Percentiles rank a stretch among this genome's conserved stretches.
These are phyloP conservation scores for Ciborinia camelliae DNA, from an alignment of 2,329 filamentous ascomycete genomes.

Conservation along the genomic window DNA sequence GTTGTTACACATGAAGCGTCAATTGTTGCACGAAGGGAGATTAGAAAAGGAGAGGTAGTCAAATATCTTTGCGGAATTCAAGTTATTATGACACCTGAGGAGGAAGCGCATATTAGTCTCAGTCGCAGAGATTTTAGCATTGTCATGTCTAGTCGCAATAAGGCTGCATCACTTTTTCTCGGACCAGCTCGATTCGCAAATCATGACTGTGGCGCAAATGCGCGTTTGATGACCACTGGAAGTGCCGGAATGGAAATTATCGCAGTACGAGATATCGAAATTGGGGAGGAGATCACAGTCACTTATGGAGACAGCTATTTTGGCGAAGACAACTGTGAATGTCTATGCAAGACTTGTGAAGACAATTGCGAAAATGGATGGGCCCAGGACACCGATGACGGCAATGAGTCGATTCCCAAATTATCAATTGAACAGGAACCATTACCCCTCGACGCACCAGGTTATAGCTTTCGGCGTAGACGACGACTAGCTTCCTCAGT, in stretches of 20 bases:
- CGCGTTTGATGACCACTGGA: slow-evolving; percentile 77
- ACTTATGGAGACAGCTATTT: slow-evolving; percentile 97
- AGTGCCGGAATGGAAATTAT: slow-evolving; percentile 88
- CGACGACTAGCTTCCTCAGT: slow-evolving; percentile 46
- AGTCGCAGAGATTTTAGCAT: slow-evolving; percentile 95
- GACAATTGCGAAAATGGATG: slow-evolving; percentile 74
- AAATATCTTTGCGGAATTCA: slow-evolving; percentile 90
- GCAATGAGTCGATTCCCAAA: slow-evolving; percentile 30
- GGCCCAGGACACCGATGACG: slow-evolving; percentile 52
- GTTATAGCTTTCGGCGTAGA: slow-evolving; percentile 56
- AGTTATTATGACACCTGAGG: slow-evolving; percentile 86
- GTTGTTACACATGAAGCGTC: slow-evolving; percentile 86
- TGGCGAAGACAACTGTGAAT: slow-evolving; percentile 91
- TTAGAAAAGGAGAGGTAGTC: slow-evolving; percentile 78
- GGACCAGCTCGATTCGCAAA: slow-evolving; percentile 96
- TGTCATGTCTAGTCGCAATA: slow-evolving; percentile 88
- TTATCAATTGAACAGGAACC: slow-evolving; percentile 34
- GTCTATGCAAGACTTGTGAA: slow-evolving; percentile 87
- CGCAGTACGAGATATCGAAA: slow-evolving; percentile 73
- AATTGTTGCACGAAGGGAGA: slow-evolving; percentile 74
- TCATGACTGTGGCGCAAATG: slow-evolving; percentile 94
- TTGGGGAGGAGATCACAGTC: slow-evolving; percentile 94
- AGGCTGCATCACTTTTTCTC: slow-evolving; percentile 86
- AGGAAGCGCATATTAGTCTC: slow-evolving; percentile 76
- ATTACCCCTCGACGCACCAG: slow-evolving; percentile 28